Base-by-base conservation (phyloP, 768 basidiomycete genomes). In the Lepiota venenata region DNA sequence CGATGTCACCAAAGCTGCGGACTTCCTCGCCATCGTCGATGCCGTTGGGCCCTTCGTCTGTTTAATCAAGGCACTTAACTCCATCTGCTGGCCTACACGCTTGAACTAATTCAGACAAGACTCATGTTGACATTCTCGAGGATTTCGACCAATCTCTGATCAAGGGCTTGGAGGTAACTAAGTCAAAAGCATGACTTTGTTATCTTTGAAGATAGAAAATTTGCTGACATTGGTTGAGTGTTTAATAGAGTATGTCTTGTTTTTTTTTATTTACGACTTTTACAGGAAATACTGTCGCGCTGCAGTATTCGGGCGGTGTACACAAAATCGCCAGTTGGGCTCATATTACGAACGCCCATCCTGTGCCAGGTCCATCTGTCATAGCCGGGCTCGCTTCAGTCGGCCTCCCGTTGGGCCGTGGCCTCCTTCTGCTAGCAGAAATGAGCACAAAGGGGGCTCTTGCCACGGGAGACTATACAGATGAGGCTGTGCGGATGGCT, bases 181-280 rank as follows among this genome's bases (percentile, higher is more conserved):
- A 85, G 87, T 64, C 64, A 70, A 43, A 87, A 89, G 66, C 84
- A 97, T 58, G 92, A 97, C 64, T 99, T 98, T 73, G 69, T 96
- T 49, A 94, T 98, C 62, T 99, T 98, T 62, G 97, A 98, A 73
- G 97, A 99, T 74, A 79, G 97, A 60, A 99, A 99, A 70, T 99
- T 99, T 63, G 96, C 97, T 3, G 97, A 99, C 69, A 98, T 99
- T 49, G 96, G 96, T 94, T 58, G 63, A 32, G 32, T 32, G 80
- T 61, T 25, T 35, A 39, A 21, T 20, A 15, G 18, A 20, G 36
- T 16, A n/a, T 12, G 8, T 35, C 16, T 11, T 18, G 18, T 41
- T 54, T 41, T 56, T 45, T n/a, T n/a, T 22, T 43, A 35, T 47
- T 54, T 50, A 66, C 6, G 14, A 12, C n/a, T 29, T 32, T 14